phyloP scores from a whole-genome alignment of 1,284 basidiomycete species.

The Inonotus hispidus region DNA sequence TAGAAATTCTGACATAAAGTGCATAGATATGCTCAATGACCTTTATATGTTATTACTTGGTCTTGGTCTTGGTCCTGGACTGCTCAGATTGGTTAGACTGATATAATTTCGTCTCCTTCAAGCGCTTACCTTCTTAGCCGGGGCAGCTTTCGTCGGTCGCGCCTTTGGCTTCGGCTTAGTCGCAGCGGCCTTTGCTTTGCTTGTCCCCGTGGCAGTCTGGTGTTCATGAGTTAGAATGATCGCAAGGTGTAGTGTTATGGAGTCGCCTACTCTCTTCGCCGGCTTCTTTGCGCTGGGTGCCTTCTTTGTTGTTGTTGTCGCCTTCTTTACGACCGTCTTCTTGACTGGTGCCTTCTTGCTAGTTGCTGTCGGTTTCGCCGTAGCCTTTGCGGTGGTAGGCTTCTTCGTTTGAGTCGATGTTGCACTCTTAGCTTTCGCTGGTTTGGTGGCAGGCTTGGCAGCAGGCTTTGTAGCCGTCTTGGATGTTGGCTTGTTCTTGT shows the following conservation, averaged over 20 bases:
- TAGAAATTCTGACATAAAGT: neutral
- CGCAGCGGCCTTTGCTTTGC: constrained; percentile 30
- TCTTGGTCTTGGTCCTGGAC: neutral
- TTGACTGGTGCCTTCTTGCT: constrained; percentile 32
- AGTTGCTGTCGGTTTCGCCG: constrained; percentile 21
- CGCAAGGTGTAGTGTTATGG: neutral
- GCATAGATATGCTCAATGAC: neutral
- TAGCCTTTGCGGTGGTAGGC: constrained; percentile 11
- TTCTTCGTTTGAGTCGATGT: constrained; percentile 18
- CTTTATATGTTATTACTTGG: neutral
- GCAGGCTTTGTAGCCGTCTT: constrained; percentile 25
- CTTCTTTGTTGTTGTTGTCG: constrained; percentile 25
- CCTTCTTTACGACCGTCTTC: constrained; percentile 28
- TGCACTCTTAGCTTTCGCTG: constrained; percentile 27
- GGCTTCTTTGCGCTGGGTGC: constrained; percentile 25
- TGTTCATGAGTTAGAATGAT: neutral
- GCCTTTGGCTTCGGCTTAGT: constrained; percentile 30
- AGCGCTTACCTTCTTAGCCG: constrained; percentile 3
- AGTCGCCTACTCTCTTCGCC: constrained; percentile 33
- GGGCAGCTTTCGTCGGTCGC: constrained; percentile 5
- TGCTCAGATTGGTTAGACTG: neutral
- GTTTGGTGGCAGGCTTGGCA: constrained; percentile 26
- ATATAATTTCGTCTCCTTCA: neutral
- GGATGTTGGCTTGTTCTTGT: constrained; percentile 14
- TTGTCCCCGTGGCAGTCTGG: constrained; percentile 30